phyloP scores from a whole-genome alignment of 805 yeast species.

The Saturnispora hagleri region DNA sequence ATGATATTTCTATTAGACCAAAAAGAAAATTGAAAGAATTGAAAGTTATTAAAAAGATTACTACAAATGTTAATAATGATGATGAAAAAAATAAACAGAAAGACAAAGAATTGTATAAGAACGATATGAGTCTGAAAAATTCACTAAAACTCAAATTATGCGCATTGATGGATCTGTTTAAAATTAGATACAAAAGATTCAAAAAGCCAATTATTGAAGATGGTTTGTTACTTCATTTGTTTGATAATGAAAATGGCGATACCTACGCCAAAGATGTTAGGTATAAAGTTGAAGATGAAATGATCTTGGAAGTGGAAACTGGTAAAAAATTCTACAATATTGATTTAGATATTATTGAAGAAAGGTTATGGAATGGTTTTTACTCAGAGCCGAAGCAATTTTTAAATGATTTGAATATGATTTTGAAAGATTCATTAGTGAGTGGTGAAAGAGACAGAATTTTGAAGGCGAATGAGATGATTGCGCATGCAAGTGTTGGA shows the following conservation, averaged over 20 bases:
- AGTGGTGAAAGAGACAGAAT: conserved; percentile 78
- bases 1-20: conserved; percentile 52
- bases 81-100: conserved; percentile 25
- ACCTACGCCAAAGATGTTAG: conserved; percentile 19
- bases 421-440: conserved; percentile 65
- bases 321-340: conserved; percentile 72
- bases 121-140: conserved; percentile 78
- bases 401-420: conserved; percentile 74
- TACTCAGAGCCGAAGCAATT: conserved; percentile 91
- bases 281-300: conserved; percentile 51
- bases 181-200: conserved; percentile 79
- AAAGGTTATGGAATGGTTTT: conserved; percentile 92
- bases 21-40: conserved; percentile 37
- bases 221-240: conserved; percentile 57
- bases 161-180: conserved; percentile 82
- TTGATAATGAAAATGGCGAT: conserved; percentile 44
- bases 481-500: conserved; percentile 91
- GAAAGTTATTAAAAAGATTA: conserved; percentile 17
- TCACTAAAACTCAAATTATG: conserved; percentile 76
- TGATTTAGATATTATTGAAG: conserved; percentile 91
- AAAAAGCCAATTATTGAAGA: conserved; percentile 88
- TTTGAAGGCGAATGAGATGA: conserved; percentile 83
- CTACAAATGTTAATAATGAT: not conserved
- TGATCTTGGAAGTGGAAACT: conserved; percentile 72
- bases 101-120: conserved; percentile 32